These are phyloP conservation scores for Phytophthora agathidicida DNA, from an alignment of 352 stramenopile species.

Conservation along the genomic window DNA sequence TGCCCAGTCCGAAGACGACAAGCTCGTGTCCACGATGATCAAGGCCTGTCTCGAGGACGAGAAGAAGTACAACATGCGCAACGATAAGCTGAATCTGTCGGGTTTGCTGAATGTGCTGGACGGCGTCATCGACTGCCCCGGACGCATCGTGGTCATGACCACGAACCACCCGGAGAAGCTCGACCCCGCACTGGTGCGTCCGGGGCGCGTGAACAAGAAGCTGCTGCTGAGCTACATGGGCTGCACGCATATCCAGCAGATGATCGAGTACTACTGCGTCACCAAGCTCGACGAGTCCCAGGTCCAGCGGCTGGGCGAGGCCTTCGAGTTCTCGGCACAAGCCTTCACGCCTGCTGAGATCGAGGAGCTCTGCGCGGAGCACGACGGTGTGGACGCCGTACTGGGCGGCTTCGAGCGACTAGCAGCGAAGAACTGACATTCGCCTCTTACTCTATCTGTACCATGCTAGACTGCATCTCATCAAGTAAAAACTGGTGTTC, in stretches of 20 bases:
- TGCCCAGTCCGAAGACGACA: constrained; percentile 27
- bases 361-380: constrained; percentile 62
- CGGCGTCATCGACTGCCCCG: constrained; percentile 89
- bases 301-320: too few species aligned
- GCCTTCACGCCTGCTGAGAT: constrained; percentile 54
- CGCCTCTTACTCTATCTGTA: neutral
- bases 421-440: neutral
- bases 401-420: constrained; percentile 32
- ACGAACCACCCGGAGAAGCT: constrained; percentile 94
- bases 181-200: constrained; percentile 91
- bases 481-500: neutral
- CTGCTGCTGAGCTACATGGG: constrained; percentile 73
- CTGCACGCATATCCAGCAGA: constrained; percentile 43
- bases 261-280: constrained; percentile 78
- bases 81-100: constrained; percentile 79
- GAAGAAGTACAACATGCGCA: constrained; percentile 33
- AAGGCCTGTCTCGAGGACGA: constrained; percentile 36
- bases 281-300: too few species aligned
- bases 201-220: constrained; percentile 91
- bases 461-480: constrained; percentile 13
- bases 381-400: constrained; percentile 49
- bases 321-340: constrained; percentile 24
- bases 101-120: constrained; percentile 92
- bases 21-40: constrained; percentile 44
- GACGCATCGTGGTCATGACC: constrained; percentile 93